Conservation (phyloP, 768 basidiomycete genomes). For the Porpolomopsis calyptriformis region DNA sequence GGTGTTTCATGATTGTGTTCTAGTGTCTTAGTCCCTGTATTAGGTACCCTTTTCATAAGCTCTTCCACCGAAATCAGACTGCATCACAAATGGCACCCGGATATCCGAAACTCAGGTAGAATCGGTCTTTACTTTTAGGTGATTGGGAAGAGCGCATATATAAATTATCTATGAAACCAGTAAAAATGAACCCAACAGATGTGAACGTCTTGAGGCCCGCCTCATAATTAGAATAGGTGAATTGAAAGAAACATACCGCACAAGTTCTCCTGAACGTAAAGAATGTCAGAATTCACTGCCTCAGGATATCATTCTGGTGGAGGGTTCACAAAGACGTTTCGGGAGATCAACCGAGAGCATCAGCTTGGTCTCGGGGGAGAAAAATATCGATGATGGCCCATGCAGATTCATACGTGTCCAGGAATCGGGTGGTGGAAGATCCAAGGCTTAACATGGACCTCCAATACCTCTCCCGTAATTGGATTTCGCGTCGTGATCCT, state of each 20-base stretch:
- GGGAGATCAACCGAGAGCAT: constrained; percentile 1
- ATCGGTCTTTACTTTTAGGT: too few relatives aligned
- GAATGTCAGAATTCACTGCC: constrained; percentile 4
- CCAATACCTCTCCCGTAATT: constrained; percentile 6
- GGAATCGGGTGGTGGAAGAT: constrained; percentile 1
- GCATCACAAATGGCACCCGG: too few relatives aligned
- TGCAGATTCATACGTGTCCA: constrained; percentile 2
- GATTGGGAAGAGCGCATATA: too few relatives aligned
- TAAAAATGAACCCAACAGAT: not conserved
- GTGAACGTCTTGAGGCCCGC: not conserved
- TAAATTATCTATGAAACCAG: too few relatives aligned
- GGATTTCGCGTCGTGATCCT: not conserved
- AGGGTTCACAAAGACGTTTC: constrained; percentile 6
- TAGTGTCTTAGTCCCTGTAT: too few relatives aligned
- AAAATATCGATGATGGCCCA: constrained; percentile 5
- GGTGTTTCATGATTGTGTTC: too few relatives aligned
- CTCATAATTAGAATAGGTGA: not conserved
- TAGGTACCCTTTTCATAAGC: too few relatives aligned
- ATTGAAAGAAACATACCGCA: not conserved
- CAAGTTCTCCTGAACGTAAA: not conserved
- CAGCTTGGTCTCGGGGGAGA: not conserved
- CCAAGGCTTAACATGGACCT: constrained; percentile 3
- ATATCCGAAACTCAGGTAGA: too few relatives aligned
- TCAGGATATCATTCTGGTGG: constrained; percentile 1
- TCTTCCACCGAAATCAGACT: too few relatives aligned